Base-by-base conservation (phyloP, 441 rosid genomes). In the Metrosideros polymorpha region DNA sequence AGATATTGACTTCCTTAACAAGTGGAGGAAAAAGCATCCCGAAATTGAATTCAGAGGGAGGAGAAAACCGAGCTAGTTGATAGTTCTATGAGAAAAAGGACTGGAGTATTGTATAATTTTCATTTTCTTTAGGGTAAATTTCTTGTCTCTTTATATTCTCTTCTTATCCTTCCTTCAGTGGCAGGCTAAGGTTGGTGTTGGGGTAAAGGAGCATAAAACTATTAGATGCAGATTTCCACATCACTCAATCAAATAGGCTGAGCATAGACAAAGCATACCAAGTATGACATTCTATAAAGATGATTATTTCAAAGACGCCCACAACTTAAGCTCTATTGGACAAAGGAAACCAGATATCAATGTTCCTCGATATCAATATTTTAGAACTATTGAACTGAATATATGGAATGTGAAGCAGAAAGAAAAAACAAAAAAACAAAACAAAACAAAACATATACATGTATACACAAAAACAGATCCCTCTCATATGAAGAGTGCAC, bases 361-460 rank as follows among this genome's bases (percentile, higher is more conserved):
- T 39, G 4, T 39, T 71, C 79, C 17, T 39, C 2, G 2, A n/a
- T 22, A 39, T 71, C 79, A 22, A 35, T 22, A 39, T 71, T 39
- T 39, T n/a, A 22, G 79, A 39, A 71, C 79, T 10, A 39, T n/a
- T 71, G 15, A 71, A 39, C 47, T 10, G n/a, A 71, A 71, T 71
- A 35, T 22, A 71, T 12, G n/a, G 47, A 71, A 71, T 6, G 4
- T 25, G 7, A 71, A 66, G 15, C n/a, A 6, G 22, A 66, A 19
- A 32, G 35, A 35, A 9, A 19, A 18, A 4, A 13, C 47, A n/a
- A n/a, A n/a, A n/a, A n/a, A n/a, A n/a, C n/a, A n/a, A n/a, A n/a
- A n/a, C n/a, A n/a, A n/a, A n/a, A n/a, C n/a, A n/a, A n/a, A n/a
- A 6, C 6, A 0, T 35, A 2, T 32, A 35, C 47, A 66, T 4